Conservation (phyloP, 2,329 filamentous ascomycete species). For the Epichloe hybrida region DNA sequence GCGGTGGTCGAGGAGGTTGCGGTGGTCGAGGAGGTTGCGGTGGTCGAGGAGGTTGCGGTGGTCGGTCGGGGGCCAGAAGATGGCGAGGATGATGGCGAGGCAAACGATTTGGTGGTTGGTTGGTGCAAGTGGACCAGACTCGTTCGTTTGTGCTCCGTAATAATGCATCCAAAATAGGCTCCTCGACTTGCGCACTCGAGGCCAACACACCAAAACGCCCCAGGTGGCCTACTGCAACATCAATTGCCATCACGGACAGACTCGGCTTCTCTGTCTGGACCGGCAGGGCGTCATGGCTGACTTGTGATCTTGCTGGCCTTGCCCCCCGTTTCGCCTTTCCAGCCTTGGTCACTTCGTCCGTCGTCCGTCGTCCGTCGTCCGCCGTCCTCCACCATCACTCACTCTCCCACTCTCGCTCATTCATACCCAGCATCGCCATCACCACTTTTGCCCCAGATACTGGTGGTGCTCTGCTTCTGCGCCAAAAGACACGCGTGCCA, state of each 20-base stretch:
- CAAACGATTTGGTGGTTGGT: too few relatives aligned
- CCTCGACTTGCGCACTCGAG: background rate
- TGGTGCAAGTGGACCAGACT: too few relatives aligned
- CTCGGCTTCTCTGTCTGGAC: slow-evolving; percentile 6
- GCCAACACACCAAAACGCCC: slow-evolving; percentile 6
- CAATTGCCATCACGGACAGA: slow-evolving; percentile 9
- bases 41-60: too few relatives aligned
- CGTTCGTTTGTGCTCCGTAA: too few relatives aligned
- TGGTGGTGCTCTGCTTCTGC: background rate
- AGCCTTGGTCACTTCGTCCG: background rate
- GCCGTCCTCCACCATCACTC: background rate
- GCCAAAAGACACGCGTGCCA: background rate
- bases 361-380: background rate
- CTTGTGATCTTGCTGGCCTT: slow-evolving; percentile 1
- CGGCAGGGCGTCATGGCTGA: slow-evolving; percentile 3
- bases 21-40: too few relatives aligned
- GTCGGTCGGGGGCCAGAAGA: too few relatives aligned
- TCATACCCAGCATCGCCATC: slow-evolving; percentile 3
- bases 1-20: too few relatives aligned
- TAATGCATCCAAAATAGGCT: background rate
- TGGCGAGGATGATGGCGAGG: too few relatives aligned
- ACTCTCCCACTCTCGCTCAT: background rate
- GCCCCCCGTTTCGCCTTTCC: background rate
- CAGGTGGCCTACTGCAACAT: slow-evolving; percentile 8
- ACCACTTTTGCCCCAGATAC: slow-evolving; percentile 1